phyloP scores from a whole-genome alignment of 2,329 filamentous ascomycete genomes.

The Beauveria rudraprayagi region DNA sequence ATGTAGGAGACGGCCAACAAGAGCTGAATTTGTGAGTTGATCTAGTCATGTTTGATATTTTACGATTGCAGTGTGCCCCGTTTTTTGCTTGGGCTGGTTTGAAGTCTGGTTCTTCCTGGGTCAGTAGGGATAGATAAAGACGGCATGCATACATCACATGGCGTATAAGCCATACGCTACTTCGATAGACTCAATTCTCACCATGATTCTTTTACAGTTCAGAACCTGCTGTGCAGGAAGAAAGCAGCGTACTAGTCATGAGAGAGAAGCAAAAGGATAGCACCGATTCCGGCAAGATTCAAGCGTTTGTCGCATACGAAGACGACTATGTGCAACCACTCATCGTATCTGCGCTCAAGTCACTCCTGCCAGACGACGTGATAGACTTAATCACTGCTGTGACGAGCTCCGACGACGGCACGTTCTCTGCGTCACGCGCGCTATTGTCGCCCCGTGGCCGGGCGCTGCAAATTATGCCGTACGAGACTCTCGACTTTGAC shows the following conservation, averaged over 20 bases:
- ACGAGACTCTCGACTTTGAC: constrained; percentile 83
- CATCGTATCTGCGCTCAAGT: constrained; percentile 62
- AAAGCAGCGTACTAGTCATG: constrained; percentile 14
- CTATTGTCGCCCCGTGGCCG: constrained; percentile 20
- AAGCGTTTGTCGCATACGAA: constrained; percentile 75
- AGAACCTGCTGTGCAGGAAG: not conserved
- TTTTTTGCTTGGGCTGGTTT: not conserved
- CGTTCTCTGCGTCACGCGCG: constrained; percentile 27
- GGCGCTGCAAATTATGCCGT: constrained; percentile 73
- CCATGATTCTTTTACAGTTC: constrained; percentile 20
- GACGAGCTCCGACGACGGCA: constrained; percentile 21
- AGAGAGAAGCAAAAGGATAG: constrained; percentile 15
- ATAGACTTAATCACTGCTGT: constrained; percentile 48
- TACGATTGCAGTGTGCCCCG: not conserved
- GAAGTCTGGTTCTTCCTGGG: constrained; percentile 9
- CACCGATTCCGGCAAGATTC: constrained; percentile 23
- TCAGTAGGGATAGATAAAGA: constrained; percentile 11
- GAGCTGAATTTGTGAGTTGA: constrained; percentile 79
- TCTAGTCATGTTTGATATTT: not conserved
- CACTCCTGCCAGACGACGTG: constrained; percentile 45
- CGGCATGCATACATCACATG: constrained; percentile 15
- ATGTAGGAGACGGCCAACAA: constrained; percentile 51
- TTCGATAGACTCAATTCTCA: constrained; percentile 31
- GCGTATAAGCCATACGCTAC: constrained; percentile 14
- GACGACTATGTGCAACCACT: constrained; percentile 85